phyloP scores from a whole-genome alignment of 1,139 yeast genomes.

The Kazachstania sp. region DNA sequence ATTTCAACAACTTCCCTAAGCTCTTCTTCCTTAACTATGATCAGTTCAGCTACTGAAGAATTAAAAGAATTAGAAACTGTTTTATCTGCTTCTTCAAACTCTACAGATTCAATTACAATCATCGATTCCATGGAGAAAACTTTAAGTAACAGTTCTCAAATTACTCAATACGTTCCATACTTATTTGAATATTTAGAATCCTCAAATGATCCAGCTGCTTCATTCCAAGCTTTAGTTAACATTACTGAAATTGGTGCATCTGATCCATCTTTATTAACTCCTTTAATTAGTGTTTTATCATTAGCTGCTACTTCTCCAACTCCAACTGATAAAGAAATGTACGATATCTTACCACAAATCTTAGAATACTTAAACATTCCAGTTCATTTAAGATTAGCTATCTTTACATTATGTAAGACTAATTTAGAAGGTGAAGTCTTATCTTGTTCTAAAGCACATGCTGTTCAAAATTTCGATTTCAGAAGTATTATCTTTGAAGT shows the following conservation, averaged over 20 bases:
- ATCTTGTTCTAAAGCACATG: constrained; percentile 23
- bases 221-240: constrained; percentile 23
- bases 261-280: constrained; percentile 20
- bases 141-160: constrained; percentile 11
- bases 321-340: constrained; percentile 17
- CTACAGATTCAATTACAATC: constrained; percentile 17
- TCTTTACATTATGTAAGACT: constrained; percentile 27
- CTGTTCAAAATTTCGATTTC: constrained; percentile 26
- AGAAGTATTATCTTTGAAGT: constrained; percentile 25
- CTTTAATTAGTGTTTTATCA: constrained; percentile 19
- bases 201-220: constrained; percentile 22
- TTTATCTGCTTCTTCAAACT: constrained; percentile 19
- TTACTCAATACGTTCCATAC: constrained; percentile 17
- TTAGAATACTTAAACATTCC: constrained; percentile 23
- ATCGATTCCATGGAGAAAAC: constrained; percentile 16
- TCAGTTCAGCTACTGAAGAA: constrained; percentile 21
- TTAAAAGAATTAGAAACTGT: constrained; percentile 20
- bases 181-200: constrained; percentile 20
- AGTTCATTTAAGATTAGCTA: constrained; percentile 24
- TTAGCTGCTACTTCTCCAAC: constrained; percentile 12
- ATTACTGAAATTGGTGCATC: constrained; percentile 22
- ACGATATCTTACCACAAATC: constrained; percentile 20
- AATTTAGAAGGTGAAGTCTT: constrained; percentile 15
- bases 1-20: not conserved
- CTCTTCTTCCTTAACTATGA: constrained; percentile 10